Base-by-base conservation (phyloP, 345 rosid species). In the Diplotaxis tenuifolia region DNA sequence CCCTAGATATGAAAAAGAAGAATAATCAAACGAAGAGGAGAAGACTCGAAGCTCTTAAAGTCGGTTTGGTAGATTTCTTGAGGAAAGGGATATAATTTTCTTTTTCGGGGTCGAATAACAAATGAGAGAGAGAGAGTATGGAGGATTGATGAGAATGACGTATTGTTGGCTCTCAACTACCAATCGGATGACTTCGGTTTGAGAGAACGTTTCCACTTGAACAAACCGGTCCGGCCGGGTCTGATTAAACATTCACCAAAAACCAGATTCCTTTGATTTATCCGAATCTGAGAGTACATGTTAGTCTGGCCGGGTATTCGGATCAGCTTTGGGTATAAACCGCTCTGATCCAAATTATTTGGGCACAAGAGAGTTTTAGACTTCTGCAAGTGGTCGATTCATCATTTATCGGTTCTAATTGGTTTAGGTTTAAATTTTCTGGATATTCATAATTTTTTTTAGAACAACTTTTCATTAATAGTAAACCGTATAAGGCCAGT, bases 31-130 rank as follows among this genome's bases (percentile, higher is more conserved):
- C n/a, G 25, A 69, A 2, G 49, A 70, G 3, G 49, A 62, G 55
- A n/a, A 56, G 65, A 55, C 45, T 14, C 28, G 4, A 25, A 64
- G 66, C 53, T 63, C 64, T 18, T 6, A 14, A 50, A 61, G 71
- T 57, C 52, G 72, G 70, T 68, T 62, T 64, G 47, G 36, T 31
- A 49, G 71, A 76, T 76, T 64, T 62, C 75, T 76, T 64, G 66
- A 38, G 62, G 76, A 71, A 71, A 65, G 53, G 65, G 71, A 76
- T 62, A 50, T 25, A 8, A 10, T 20, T 10, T 53, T 16, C 0
- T 9, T 59, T 59, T 29, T 23, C 19, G 66, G 77, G 66, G 77
- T 54, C 72, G 77, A 73, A 73, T 66, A 45, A 40, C 38, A 65
- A 27, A 36, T 42, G 59, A 66, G 63, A 63, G 31, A 68, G 28